Evolutionary conservation across 1,284 basidiomycete genomes (phyloP).

Genomic region (Moesziomyces sp.): DNA sequence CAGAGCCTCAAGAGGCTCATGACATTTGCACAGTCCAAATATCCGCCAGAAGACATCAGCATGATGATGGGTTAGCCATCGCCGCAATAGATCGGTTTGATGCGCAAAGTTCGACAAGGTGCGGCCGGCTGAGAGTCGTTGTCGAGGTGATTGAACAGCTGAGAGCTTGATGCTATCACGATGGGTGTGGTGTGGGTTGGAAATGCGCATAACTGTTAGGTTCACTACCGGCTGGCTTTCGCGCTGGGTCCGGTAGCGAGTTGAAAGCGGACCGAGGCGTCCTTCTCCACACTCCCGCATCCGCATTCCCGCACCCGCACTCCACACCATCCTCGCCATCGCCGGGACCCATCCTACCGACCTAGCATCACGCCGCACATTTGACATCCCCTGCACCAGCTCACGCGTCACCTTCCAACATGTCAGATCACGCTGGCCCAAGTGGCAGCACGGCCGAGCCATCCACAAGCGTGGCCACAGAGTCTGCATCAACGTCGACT

Average conservation of each 20-base stretch:
- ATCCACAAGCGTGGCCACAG: neutral
- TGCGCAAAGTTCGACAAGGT: too few species aligned
- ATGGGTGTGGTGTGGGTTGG: neutral
- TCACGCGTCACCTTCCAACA: neutral
- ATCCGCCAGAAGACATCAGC: conserved; percentile 51
- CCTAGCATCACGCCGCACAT: neutral
- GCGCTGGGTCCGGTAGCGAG: neutral
- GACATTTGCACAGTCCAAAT: conserved; percentile 64
- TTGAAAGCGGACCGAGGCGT: neutral
- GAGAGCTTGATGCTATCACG: too few species aligned
- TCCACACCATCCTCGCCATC: neutral
- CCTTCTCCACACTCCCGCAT: neutral
- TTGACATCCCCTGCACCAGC: too few species aligned
- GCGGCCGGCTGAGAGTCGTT: too few species aligned
- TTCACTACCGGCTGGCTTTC: neutral
- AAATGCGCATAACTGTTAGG: neutral
- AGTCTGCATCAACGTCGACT: neutral
- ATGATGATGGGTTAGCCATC: conserved; percentile 55
- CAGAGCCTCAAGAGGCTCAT: conserved; percentile 88
- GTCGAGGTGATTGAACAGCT: too few species aligned
- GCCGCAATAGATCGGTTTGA: too few species aligned
- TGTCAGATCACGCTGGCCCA: neutral
- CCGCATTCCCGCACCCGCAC: neutral
- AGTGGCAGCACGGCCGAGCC: too few species aligned
- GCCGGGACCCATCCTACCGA: too few species aligned